These are phyloP conservation scores for Blepharisma undulans DNA, from an alignment of 169 alveolate species.

Conservation along the genomic window DNA sequence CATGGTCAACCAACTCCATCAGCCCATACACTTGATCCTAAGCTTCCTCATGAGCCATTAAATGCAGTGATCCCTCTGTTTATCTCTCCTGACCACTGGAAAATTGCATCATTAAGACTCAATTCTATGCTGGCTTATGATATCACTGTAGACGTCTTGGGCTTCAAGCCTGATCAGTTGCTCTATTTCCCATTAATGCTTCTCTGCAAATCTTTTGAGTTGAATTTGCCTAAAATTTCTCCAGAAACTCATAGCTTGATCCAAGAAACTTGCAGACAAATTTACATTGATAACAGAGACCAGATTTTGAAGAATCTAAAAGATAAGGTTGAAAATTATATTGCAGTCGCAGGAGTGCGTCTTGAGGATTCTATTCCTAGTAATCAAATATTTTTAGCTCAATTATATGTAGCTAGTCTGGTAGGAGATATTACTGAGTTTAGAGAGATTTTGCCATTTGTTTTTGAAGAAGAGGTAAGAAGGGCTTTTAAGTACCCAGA, in stretches of 20 bases:
- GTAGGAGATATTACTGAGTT: neutral
- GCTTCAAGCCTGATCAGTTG: neutral
- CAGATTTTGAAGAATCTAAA: neutral
- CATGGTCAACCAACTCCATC: neutral
- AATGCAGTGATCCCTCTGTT: constrained; percentile 22
- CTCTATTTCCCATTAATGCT: neutral
- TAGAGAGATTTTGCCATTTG: neutral
- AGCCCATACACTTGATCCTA: neutral
- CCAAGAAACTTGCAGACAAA: constrained; percentile 2
- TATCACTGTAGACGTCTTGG: constrained; percentile 5
- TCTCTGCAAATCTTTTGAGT: neutral
- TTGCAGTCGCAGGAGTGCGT: neutral
- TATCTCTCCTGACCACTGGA: neutral
- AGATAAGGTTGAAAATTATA: neutral
- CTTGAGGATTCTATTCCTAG: neutral
- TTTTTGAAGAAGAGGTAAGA: constrained; percentile 29
- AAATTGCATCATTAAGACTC: neutral
- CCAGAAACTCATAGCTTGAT: neutral
- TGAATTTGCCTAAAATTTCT: neutral
- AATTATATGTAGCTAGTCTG: neutral
- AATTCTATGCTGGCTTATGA: constrained; percentile 15
- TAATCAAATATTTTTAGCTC: neutral
- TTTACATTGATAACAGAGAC: constrained; percentile 6
- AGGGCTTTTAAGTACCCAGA: neutral
- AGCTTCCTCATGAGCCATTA: neutral